Percentiles rank a stretch among this genome's conserved stretches.
phyloP scores from a whole-genome alignment of 257 asterid species.

The Lantana camara region DNA sequence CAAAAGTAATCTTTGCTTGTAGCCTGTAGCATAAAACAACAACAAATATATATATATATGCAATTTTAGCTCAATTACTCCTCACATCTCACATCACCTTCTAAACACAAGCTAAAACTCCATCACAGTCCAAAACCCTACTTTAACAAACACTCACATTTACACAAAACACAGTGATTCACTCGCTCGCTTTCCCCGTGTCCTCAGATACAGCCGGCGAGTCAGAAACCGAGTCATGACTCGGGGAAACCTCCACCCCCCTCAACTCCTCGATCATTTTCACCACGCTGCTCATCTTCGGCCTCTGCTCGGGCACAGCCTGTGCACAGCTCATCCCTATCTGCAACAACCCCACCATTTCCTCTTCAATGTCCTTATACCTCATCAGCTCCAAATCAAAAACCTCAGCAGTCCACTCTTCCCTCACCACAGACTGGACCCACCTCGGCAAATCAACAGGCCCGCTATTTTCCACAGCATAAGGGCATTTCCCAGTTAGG shows the following conservation, averaged over 20 bases:
- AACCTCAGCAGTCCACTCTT: constrained; percentile 99
- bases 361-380: constrained; percentile 90
- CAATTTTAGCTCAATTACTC: neutral
- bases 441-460: constrained; percentile 86
- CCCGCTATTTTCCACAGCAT: constrained; percentile 55
- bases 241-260: constrained; percentile 72
- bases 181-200: constrained; percentile 59
- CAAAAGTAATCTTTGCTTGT: neutral
- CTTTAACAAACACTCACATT: constrained; percentile 18
- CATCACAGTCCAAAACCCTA: neutral
- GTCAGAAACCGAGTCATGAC: constrained; percentile 73
- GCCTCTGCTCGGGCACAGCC: constrained; percentile 69
- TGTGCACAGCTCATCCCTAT: constrained; percentile 77
- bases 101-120: neutral
- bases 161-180: constrained; percentile 41
- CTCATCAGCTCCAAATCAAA: constrained; percentile 99
- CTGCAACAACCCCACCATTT: constrained; percentile 94
- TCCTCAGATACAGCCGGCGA: constrained; percentile 74
- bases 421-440: constrained; percentile 97
- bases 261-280: constrained; percentile 86
- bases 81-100: neutral
- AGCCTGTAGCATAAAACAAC: neutral
- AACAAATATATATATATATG: neutral
- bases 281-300: constrained; percentile 65
- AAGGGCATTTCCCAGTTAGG: constrained; percentile 86